Evolutionary conservation across 2,329 filamentous ascomycete genomes (phyloP), one percentile per base, ranked within the genome.

Genomic region (Hypoxylon sp.): DNA sequence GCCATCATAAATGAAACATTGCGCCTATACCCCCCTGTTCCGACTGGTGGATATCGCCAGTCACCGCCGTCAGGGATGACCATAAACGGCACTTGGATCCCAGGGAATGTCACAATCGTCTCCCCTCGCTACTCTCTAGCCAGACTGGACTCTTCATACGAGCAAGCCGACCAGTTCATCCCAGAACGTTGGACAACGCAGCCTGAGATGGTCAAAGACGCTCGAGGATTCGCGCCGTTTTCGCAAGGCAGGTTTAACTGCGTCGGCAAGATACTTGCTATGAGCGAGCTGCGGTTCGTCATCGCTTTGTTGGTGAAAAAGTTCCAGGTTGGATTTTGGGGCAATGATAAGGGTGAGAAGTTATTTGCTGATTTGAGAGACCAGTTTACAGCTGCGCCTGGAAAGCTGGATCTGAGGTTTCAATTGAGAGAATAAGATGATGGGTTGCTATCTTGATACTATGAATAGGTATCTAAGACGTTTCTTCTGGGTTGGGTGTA

Each of bases 1-100:
- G 67, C 65, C 0, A 37, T 68, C 7, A 65, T 69, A 16, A 61
- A 64, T 13, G 69, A 71, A 41, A 65, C 66, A 0, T 47, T 71
- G 19, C 58, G 69, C 1, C 35, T 69, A 6, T 45, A 70, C n/a
- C 62, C 58, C 5, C 63, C 67, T 0, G 57, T 63, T 1, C 59
- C 67, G 9, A 63, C 63, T 2, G 67, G 64, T 7, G 67, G 60
- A 1, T 49, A 60, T 11, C 60, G 65, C 4, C 32, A 61, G 3
- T 61, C 64, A 0, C 63, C 67, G 1, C 52, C 61, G 2, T 53
- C 57, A 15, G 69, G 68, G 1, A 46, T 69, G 1, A 46, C 27
- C 2, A 46, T 69, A 3, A 63, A 66, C 12, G 59, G 51, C 5
- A 52, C 38, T 3, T 63, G 58, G 15, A 67, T 71, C n/a, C 66